Evolutionary conservation across 805 yeast species (phyloP), one percentile per base, ranked within the genome.

Genomic region (Ogataea glucozyma): DNA sequence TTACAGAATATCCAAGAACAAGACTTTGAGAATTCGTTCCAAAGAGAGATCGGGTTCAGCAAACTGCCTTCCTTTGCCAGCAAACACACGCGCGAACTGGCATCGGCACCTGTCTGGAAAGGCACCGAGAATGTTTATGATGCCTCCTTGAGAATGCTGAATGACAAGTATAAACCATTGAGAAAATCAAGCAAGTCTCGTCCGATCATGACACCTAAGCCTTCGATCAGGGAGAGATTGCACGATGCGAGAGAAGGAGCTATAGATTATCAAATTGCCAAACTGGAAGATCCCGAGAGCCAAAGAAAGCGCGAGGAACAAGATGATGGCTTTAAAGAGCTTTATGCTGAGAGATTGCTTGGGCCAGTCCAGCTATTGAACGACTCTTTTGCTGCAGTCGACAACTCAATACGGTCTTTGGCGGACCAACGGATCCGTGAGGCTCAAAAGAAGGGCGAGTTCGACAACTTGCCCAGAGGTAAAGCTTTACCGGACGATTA

Each of bases 371-470:
- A 73, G 65, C 62, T 79, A 11, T 61, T 70, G 20, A 61, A 70
- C 8, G 65, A 71, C 18, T 62, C 72, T 3, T 67, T 75, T 21
- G 56, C 71, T 0, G 57, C 73, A 1, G 63, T 76, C 4, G 64
- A 77, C 36, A 82, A 77, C 23, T 60, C 78, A 44, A 76, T 85
- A 20, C 76, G 73, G 33, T 76, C 88, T 0, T 53, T 88, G 38
- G 96, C 96, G 0, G 88, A 85, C 53, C 79, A 81, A 26, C 69
- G 79, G 37, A 87, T 89, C 20, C 88, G 81, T 53, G 89, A 87
- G 14, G 86, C 93, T 26, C 74, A 78, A 52, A 67, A 72, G 18
- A 72, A 82, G 4, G 96, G 96, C 0, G 83, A 76, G 24, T 89
- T 89, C 56, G 62, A 73, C 1, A 75, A 77, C 40, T 55, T 81